Percentiles rank a stretch among this genome's conserved stretches.
Evolutionary conservation across 2,329 filamentous ascomycete species (phyloP).

Genomic region (Chlorencoelia australis): DNA sequence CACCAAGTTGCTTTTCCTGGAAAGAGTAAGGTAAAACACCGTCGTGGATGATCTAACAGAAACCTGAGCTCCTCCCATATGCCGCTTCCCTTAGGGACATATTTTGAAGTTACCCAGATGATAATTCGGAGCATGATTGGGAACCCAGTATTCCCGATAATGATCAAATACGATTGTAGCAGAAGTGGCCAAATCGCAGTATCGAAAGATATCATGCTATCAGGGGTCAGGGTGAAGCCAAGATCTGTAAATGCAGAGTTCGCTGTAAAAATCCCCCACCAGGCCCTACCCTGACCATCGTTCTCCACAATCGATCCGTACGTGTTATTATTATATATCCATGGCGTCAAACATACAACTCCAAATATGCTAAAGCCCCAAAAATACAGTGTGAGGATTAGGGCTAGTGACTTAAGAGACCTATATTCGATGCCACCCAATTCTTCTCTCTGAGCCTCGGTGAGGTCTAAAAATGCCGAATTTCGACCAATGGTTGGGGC

Average conservation of each 20-base stretch:
- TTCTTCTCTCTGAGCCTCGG: slow-evolving; percentile 86
- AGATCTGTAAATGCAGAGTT: slow-evolving; percentile 89
- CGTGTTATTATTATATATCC: slow-evolving; percentile 55
- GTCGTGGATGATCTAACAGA: slow-evolving; percentile 83
- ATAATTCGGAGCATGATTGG: slow-evolving; percentile 88
- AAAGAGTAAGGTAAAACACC: slow-evolving; percentile 92
- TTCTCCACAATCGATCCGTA: slow-evolving; percentile 58
- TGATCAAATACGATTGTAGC: slow-evolving; percentile 73
- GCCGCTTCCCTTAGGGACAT: slow-evolving; percentile 54
- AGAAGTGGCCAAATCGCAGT: slow-evolving; percentile 66
- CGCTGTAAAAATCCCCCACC: slow-evolving; percentile 90
- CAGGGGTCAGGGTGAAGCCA: slow-evolving; percentile 83
- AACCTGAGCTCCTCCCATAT: slow-evolving; percentile 88
- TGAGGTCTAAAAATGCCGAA: slow-evolving; percentile 80
- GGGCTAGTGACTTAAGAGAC: slow-evolving; percentile 72
- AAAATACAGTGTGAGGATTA: slow-evolving; percentile 72
- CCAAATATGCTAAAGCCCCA: slow-evolving; percentile 74
- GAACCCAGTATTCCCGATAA: slow-evolving; percentile 92
- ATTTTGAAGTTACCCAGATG: slow-evolving; percentile 70
- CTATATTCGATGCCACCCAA: slow-evolving; percentile 94
- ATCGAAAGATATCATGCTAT: slow-evolving; percentile 89
- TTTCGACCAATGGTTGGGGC: slow-evolving; percentile 88
- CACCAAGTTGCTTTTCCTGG: slow-evolving; percentile 89
- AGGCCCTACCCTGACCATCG: slow-evolving; percentile 55
- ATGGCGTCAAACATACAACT: slow-evolving; percentile 64